phyloP scores from a whole-genome alignment of 208 protist species.

The Angomonas ambiguus region DNA sequence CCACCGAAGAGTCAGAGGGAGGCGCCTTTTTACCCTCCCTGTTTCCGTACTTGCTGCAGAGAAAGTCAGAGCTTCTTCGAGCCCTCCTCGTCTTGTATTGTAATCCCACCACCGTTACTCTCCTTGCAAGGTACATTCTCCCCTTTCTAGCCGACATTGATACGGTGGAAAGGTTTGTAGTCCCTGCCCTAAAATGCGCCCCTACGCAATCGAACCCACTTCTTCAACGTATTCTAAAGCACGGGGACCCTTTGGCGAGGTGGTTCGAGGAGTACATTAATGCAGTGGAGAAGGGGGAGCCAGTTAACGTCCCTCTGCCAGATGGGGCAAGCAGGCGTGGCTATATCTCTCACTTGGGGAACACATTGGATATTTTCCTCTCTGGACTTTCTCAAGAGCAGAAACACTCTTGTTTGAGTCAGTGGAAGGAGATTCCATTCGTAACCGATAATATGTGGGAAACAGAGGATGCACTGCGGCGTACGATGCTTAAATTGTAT shows the following conservation, averaged over 20 bases:
- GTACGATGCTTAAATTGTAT: conserved; percentile 69
- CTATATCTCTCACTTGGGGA: conserved; percentile 50
- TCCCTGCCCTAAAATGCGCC: conserved; percentile 10
- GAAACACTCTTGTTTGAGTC: conserved; percentile 15
- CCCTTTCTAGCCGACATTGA: conserved; percentile 9
- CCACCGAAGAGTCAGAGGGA: conserved; percentile 15
- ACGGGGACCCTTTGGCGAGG: conserved; percentile 3
- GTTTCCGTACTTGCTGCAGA: conserved; percentile 65
- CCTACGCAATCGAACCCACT: neutral
- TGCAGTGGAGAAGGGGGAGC: neutral
- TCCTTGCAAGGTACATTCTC: conserved; percentile 39
- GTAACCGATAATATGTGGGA: conserved; percentile 40
- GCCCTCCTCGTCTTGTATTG: conserved; percentile 31
- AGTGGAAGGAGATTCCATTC: conserved; percentile 5
- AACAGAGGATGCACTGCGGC: conserved; percentile 43
- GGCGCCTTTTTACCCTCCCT: conserved; percentile 42
- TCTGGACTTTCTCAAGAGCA: conserved; percentile 40
- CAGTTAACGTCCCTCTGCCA: neutral
- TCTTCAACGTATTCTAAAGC: neutral
- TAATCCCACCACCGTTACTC: conserved; percentile 39
- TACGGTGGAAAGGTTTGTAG: neutral
- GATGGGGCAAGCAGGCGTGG: neutral
- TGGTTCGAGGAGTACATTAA: neutral
- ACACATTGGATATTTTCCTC: conserved; percentile 53
- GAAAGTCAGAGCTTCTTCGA: conserved; percentile 26